Conservation (phyloP, 495 filamentous ascomycete species). For the Xylaria grammica region DNA sequence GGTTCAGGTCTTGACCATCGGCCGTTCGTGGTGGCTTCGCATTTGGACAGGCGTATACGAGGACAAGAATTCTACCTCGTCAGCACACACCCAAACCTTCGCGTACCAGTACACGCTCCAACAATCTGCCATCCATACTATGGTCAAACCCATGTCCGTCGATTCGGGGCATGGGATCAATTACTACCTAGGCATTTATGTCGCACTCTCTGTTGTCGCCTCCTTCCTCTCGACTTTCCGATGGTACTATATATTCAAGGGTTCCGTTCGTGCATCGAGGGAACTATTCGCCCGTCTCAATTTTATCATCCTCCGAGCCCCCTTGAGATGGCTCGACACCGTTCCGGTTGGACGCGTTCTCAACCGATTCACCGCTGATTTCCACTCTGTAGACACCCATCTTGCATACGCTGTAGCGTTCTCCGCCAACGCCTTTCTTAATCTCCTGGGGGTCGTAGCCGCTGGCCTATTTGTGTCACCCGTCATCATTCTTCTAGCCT, state of each 20-base stretch:
- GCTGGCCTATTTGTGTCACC: constrained; percentile 68
- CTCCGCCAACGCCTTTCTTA: constrained; percentile 55
- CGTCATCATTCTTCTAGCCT: constrained; percentile 62
- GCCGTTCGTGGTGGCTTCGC: constrained; percentile 70
- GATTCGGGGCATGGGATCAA: constrained; percentile 42
- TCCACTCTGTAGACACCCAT: constrained; percentile 70
- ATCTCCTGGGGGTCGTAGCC: constrained; percentile 62
- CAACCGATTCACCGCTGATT: constrained; percentile 82
- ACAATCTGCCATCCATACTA: constrained; percentile 40
- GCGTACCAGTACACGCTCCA: constrained; percentile 44
- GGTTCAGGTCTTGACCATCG: constrained; percentile 52
- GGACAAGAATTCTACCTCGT: constrained; percentile 30
- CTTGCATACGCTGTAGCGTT: constrained; percentile 65
- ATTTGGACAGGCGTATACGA: constrained; percentile 65
- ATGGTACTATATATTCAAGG: constrained; percentile 62
- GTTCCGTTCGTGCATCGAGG: constrained; percentile 67
- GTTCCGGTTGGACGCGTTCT: constrained; percentile 78
- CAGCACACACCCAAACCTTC: constrained; percentile 37
- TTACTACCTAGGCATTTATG: constrained; percentile 73
- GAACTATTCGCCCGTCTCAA: constrained; percentile 68
- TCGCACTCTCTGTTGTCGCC: constrained; percentile 61
- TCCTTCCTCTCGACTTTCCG: constrained; percentile 62
- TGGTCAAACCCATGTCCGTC: constrained; percentile 28
- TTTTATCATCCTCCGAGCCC: constrained; percentile 69
- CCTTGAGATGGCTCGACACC: constrained; percentile 80